Conservation (phyloP, 1,284 basidiomycete genomes). For the Schizophyllum amplum region DNA sequence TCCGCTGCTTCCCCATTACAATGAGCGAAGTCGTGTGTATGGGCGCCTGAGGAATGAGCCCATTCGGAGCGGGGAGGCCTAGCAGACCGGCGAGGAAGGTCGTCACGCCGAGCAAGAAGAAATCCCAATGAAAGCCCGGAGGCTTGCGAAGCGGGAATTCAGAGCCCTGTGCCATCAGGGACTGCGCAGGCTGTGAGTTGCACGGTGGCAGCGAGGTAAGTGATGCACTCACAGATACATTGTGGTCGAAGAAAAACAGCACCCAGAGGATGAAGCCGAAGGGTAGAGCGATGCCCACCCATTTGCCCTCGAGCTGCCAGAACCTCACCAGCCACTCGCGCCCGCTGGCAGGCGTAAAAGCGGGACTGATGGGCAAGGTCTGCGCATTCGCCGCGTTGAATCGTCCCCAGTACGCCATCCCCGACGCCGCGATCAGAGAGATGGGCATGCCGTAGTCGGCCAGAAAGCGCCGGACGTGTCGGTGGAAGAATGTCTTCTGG, state of each 20-base stretch:
- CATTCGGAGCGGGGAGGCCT: slow-evolving; percentile 91
- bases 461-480: slow-evolving; percentile 66
- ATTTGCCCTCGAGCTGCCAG: slow-evolving; percentile 86
- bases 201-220: background rate
- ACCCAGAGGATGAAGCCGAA: slow-evolving; percentile 69
- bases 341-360: slow-evolving; percentile 69
- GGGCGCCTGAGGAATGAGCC: slow-evolving; percentile 93
- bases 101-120: slow-evolving; percentile 84
- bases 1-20: slow-evolving; percentile 46
- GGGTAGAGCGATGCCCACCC: slow-evolving; percentile 79
- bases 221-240: slow-evolving; percentile 52
- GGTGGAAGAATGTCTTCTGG: slow-evolving; percentile 58
- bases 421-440: slow-evolving; percentile 65
- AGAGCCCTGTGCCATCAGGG: slow-evolving; percentile 88
- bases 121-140: slow-evolving; percentile 88
- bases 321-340: slow-evolving; percentile 85
- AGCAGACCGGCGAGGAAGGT: slow-evolving; percentile 90
- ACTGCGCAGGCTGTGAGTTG: slow-evolving; percentile 32
- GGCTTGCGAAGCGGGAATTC: slow-evolving; percentile 89
- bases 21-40: slow-evolving; percentile 86
- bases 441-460: slow-evolving; percentile 89
- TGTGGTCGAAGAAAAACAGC: slow-evolving; percentile 76
- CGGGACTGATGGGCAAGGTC: slow-evolving; percentile 61
- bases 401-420: slow-evolving; percentile 78
- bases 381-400: slow-evolving; percentile 57